Evolutionary conservation across 2,329 filamentous ascomycete species (phyloP).

Genomic region (Hypoxylon sp.): DNA sequence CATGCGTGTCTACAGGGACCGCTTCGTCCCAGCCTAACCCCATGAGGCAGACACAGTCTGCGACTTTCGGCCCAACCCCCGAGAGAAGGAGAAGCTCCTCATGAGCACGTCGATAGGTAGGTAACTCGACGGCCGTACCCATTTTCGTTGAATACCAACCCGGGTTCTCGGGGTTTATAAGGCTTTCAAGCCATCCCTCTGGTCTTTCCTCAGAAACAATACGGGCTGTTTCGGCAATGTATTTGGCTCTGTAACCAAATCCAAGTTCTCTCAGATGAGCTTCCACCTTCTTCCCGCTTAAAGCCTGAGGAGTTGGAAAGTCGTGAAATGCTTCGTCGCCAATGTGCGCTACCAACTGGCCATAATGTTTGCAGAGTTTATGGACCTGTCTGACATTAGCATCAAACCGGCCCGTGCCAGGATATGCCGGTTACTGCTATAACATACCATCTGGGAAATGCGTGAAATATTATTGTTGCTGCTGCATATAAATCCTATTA

Average conservation of each 20-base stretch:
- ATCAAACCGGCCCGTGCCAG: constrained; percentile 2
- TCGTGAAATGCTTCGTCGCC: constrained; percentile 83
- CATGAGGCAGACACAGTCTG: constrained; percentile 97
- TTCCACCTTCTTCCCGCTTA: constrained; percentile 83
- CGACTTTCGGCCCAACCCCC: constrained; percentile 95
- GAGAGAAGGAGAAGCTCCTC: constrained; percentile 81
- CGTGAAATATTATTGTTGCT: constrained; percentile 98
- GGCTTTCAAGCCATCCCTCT: constrained; percentile 77
- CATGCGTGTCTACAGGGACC: constrained; percentile 96
- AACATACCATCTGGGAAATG: constrained; percentile 89
- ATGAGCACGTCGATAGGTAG: constrained; percentile 84
- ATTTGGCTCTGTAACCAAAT: constrained; percentile 95
- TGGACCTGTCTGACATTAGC: constrained; percentile 68
- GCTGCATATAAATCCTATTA: constrained; percentile 96
- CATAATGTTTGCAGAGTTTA: constrained; percentile 90
- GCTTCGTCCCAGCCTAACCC: constrained; percentile 95
- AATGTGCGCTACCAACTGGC: constrained; percentile 78
- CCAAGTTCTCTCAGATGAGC: constrained; percentile 82
- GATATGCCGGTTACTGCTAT: background rate
- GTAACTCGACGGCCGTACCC: constrained; percentile 61
- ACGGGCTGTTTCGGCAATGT: constrained; percentile 86
- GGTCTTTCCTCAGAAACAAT: constrained; percentile 77
- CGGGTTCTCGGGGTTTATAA: constrained; percentile 82
- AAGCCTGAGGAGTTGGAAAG: constrained; percentile 81
- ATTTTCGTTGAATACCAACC: constrained; percentile 64